Conservation (phyloP, 2,329 filamentous ascomycete genomes). For the Talaromyces sp. region DNA sequence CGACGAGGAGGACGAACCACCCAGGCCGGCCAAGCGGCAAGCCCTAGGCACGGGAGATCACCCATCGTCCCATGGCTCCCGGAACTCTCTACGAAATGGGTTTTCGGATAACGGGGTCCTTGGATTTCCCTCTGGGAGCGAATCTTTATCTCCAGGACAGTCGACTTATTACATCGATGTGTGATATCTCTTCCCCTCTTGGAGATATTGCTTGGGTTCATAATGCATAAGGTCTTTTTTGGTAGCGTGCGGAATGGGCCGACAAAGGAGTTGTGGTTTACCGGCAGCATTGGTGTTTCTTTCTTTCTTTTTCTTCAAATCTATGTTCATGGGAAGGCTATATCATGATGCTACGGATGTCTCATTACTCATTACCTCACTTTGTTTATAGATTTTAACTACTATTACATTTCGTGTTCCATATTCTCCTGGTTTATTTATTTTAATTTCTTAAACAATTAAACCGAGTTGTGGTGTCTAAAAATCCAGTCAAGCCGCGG, state of each 20-base stretch:
- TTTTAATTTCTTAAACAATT: too few species aligned
- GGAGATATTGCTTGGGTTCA: not conserved
- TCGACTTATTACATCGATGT: slow-evolving; percentile 9
- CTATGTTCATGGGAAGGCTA: not conserved
- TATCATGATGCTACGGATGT: not conserved
- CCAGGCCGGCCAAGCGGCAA: slow-evolving; percentile 31
- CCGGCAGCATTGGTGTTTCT: not conserved
- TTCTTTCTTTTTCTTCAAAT: not conserved
- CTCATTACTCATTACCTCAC: not conserved
- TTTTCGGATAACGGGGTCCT: not conserved
- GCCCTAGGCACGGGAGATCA: slow-evolving; percentile 19
- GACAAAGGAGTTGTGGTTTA: not conserved
- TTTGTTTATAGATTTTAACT: not conserved
- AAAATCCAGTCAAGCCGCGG: too few species aligned
- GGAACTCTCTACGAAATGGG: slow-evolving; percentile 15
- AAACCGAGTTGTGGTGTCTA: too few species aligned
- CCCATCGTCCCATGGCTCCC: slow-evolving; percentile 18
- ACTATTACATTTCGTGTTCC: not conserved
- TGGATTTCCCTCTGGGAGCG: slow-evolving; percentile 4
- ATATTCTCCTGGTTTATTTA: not conserved
- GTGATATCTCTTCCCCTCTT: not conserved
- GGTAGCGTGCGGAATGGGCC: not conserved
- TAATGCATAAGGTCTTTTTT: not conserved
- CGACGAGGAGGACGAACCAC: slow-evolving; percentile 43
- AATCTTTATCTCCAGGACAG: slow-evolving; percentile 8